These are phyloP conservation scores for Saccharomyces hybrid DNA, from an alignment of 1,139 yeast genomes.

Conservation along the genomic window DNA sequence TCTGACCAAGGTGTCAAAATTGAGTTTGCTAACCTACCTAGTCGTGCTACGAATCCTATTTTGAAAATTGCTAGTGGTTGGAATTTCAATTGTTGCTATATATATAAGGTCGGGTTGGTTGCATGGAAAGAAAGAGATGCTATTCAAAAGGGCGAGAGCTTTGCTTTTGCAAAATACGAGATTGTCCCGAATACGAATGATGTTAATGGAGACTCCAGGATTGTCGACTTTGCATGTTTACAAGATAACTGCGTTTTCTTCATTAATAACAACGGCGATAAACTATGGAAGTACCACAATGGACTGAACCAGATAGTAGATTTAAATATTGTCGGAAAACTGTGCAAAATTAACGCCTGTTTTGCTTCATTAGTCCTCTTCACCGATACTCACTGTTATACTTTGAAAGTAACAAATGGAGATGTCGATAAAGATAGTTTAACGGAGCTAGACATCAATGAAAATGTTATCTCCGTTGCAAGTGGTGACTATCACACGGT, in stretches of 20 bases:
- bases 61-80: conserved; percentile 61
- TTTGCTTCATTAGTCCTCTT: conserved; percentile 44
- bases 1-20: conserved; percentile 43
- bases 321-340: conserved; percentile 21
- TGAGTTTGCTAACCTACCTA: conserved; percentile 33
- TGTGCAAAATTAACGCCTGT: conserved; percentile 26
- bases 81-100: conserved; percentile 50
- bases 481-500: conserved; percentile 71
- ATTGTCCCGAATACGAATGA: conserved; percentile 38
- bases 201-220: conserved; percentile 29
- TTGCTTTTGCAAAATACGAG: conserved; percentile 36
- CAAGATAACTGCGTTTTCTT: conserved; percentile 48
- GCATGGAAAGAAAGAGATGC: conserved; percentile 50
- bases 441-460: conserved; percentile 37
- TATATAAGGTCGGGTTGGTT: conserved; percentile 48
- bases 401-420: conserved; percentile 37
- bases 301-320: conserved; percentile 20
- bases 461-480: conserved; percentile 45
- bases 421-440: conserved; percentile 20
- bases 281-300: conserved; percentile 39
- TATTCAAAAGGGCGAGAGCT: conserved; percentile 25
- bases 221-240: conserved; percentile 49
- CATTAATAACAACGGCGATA: conserved; percentile 40
- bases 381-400: conserved; percentile 35
- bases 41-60: conserved; percentile 29